phyloP scores from a whole-genome alignment of 23 red algal genomes.

The Agarophyton chilense region DNA sequence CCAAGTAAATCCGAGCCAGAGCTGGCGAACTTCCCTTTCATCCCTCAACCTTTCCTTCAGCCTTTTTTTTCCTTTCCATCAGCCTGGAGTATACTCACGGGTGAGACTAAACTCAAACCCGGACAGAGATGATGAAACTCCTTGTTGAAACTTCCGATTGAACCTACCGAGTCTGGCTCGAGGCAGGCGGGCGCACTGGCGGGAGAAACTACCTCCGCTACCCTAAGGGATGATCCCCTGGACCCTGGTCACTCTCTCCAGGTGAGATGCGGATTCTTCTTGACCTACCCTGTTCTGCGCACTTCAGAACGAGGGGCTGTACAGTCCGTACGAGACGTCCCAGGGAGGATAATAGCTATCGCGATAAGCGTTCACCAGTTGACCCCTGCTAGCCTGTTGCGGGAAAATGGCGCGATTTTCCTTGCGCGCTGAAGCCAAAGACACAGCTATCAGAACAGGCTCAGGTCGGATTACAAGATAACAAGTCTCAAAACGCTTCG shows the following conservation, averaged over 20 bases:
- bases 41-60: no score
- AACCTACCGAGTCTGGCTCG: no score
- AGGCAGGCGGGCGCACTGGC: no score
- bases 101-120: background rate
- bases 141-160: no score
- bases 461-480: no score
- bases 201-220: background rate
- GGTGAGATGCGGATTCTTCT: constrained; percentile 3
- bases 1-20: no score
- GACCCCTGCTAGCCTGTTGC: background rate
- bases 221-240: background rate
- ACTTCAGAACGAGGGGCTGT: constrained; percentile 8
- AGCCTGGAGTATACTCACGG: constrained; percentile 4
- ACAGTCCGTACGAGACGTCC: constrained; percentile 21
- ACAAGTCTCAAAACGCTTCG: no score
- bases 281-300: constrained; percentile 16
- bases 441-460: no score
- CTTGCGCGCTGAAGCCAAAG: no score
- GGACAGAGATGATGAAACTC: background rate
- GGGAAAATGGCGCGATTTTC: background rate
- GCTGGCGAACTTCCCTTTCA: no score
- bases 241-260: constrained; percentile 7
- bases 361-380: background rate
- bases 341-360: background rate
- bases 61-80: no score